Evolutionary conservation across 2,329 filamentous ascomycete genomes (phyloP), one percentile per base, ranked within the genome.

Genomic region (Rugonectria rugulosa): DNA sequence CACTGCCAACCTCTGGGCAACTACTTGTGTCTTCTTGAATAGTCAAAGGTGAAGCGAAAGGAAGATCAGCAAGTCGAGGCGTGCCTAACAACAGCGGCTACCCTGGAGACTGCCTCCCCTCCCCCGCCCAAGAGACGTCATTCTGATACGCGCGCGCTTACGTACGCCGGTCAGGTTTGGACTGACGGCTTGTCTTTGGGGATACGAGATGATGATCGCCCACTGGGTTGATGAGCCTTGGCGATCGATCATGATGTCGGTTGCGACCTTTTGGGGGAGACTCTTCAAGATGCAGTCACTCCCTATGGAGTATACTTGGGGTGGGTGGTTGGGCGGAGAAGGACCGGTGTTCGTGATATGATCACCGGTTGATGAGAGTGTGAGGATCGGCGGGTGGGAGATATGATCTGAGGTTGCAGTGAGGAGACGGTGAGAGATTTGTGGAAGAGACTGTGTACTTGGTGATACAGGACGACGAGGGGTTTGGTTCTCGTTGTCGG

Each of bases 201-300:
- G 23, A 47, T 43, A 54, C 38, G 38, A 53, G 36, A 47, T 31
- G 45, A 49, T 38, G 19, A 36, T 44, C 31, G 21, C 38, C 48
- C 26, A 9, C 34, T 12, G 9, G 34, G 21, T n/a, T 14, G 31
- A 24, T 15, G 26, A 37, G 38, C 7, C 19, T 54, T 41, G 44
- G 37, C 53, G 47, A 51, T 51, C 46, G 53, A 44, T 56, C 40
- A 31, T 38, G 32, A 15, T 12, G 44, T 44, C 38, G 32, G 31
- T n/a, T 40, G 45, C 19, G 31, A 43, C 24, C 31, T 20, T 38
- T 8, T 32, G 29, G n/a, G n/a, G n/a, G n/a, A n/a, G n/a, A n/a
- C n/a, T n/a, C n/a, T n/a, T n/a, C n/a, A n/a, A n/a, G n/a, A n/a
- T n/a, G n/a, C n/a, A n/a, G n/a, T n/a, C n/a, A n/a, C n/a, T n/a